Evolutionary conservation across 495 filamentous ascomycete genomes (phyloP), one percentile per base, ranked within the genome.

Genomic region (Astrothelium macrocarpum): DNA sequence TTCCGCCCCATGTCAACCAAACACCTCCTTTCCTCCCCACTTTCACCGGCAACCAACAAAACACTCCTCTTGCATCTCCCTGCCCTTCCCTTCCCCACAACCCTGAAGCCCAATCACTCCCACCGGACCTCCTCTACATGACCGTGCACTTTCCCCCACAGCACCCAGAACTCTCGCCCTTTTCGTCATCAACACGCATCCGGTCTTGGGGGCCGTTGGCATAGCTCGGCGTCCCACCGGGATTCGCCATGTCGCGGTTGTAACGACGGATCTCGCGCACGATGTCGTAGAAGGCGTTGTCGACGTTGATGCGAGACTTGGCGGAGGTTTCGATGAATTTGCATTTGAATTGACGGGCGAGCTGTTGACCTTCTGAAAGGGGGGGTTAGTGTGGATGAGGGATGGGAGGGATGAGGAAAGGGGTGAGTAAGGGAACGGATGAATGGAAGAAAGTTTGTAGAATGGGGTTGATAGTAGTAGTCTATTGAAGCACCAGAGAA

Each of bases 251-350:
- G 68, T 97, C 91, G 76, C 92, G 93, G 83, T 98, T 97, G 80
- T 96, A 97, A 71, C 89, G 86, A 72, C 94, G 85, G 74, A 98
- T 98, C 74, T 97, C 94, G 65, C 95, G 87, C 58, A 98, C 94
- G 68, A 97, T 90, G 72, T 97, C 90, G 81, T 90, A 97, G 79
- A 98, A 98, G 60, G 94, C 92, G 74, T 95, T 90, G 76, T 98
- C 95, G 72, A 98, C 94, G 72, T 97, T 95, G 77, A 94, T 92
- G 74, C 92, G 89, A 66, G 91, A 95, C 79, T 97, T 98, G 65
- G 94, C 94, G 45, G 94, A 98, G 36, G 94, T 97, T 79, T 98
- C 94, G 77, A 98, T 95, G 79, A 97, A 98, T 74, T 92, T 90
- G 83, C 94, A 97, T 69, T 86, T 85, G 76, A 97, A 97, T 67